phyloP scores from a whole-genome alignment of 2,329 filamentous ascomycete species.

The Fusarium cyanostomum region DNA sequence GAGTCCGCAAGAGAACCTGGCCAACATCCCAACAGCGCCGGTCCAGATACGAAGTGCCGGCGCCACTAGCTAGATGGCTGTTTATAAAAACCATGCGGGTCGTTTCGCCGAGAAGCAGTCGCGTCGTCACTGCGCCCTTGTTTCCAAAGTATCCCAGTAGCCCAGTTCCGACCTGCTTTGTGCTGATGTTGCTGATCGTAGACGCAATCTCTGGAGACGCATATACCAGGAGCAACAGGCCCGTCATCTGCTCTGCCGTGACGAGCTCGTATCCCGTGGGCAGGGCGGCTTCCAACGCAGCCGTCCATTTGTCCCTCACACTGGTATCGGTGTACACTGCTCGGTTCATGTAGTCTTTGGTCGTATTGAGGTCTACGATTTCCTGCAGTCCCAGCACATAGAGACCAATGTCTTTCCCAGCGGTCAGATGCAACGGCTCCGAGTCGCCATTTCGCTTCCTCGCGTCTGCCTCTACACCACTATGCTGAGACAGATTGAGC shows the following conservation, averaged over 20 bases:
- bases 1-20: conserved; percentile 79
- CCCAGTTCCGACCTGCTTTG: conserved; percentile 85
- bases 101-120: conserved; percentile 87
- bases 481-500: conserved; percentile 56
- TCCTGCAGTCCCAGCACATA: conserved; percentile 94
- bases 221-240: conserved; percentile 85
- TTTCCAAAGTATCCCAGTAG: conserved; percentile 95
- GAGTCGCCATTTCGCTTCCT: conserved; percentile 49
- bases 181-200: conserved; percentile 83
- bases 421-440: conserved; percentile 57
- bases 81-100: conserved; percentile 92
- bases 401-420: conserved; percentile 78
- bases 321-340: conserved; percentile 75
- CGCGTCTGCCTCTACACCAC: conserved; percentile 45
- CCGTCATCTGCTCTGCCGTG: conserved; percentile 85
- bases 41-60: conserved; percentile 79
- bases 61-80: conserved; percentile 88
- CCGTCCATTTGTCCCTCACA: conserved; percentile 81
- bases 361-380: conserved; percentile 84
- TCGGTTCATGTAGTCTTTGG: conserved; percentile 77
- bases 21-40: conserved; percentile 88
- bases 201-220: conserved; percentile 79
- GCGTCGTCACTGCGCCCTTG: conserved; percentile 86
- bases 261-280: conserved; percentile 81
- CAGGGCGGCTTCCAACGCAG: conserved; percentile 75